phyloP scores from a whole-genome alignment of 2,329 filamentous ascomycete genomes.

The Fusarium ambrosium region DNA sequence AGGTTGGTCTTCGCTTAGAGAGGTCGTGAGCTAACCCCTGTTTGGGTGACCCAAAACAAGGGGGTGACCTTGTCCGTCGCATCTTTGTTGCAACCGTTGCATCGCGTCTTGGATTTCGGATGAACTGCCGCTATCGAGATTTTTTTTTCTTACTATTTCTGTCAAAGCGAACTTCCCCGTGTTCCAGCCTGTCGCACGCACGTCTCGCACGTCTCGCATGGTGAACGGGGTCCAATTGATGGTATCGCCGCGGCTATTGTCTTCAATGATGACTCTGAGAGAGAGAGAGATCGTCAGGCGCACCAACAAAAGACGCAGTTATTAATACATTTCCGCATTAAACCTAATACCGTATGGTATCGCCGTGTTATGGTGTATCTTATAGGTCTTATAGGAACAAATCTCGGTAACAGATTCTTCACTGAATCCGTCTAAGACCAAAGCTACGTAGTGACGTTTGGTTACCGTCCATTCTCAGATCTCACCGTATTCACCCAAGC shows the following conservation, averaged over 20 bases:
- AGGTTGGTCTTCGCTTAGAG: conserved; percentile 5
- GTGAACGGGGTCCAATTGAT: neutral
- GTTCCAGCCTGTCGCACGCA: neutral
- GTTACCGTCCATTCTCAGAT: no score
- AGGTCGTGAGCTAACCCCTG: neutral
- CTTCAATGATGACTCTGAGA: no score
- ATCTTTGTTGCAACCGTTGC: conserved; percentile 12
- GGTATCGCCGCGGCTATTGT: neutral
- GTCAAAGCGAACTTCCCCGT: neutral
- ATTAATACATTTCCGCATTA: no score
- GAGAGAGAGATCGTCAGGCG: no score
- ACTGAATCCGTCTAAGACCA: no score
- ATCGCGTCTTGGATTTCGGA: conserved; percentile 6
- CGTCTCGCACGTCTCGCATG: conserved; percentile 1
- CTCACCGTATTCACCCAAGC: no score
- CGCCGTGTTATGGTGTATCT: no score
- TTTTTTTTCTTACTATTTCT: neutral
- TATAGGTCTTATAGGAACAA: no score
- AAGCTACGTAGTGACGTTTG: no score
- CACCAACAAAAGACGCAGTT: no score
- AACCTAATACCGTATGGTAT: no score
- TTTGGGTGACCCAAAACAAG: conserved; percentile 14
- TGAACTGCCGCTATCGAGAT: conserved; percentile 5
- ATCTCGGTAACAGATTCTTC: no score
- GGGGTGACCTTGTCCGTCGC: conserved; percentile 16